These are phyloP conservation scores for Strobilomyces echinocephalus DNA, from an alignment of 768 basidiomycete genomes.

Conservation along the genomic window DNA sequence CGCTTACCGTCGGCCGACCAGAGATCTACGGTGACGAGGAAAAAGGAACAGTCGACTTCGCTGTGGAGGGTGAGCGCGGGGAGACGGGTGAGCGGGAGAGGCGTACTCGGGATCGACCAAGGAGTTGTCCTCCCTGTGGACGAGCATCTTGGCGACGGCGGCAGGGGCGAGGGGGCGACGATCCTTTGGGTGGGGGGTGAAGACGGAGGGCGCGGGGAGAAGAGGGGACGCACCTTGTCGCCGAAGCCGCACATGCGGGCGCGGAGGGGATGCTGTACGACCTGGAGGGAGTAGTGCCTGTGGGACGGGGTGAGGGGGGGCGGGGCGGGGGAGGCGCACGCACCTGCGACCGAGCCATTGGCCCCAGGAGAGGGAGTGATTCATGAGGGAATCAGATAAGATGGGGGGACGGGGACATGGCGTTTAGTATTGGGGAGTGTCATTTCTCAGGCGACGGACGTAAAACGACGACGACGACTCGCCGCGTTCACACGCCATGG, in stretches of 20 bases:
- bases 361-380: conserved; percentile 49
- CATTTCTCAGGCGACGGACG: not conserved
- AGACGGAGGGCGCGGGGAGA: conserved; percentile 7
- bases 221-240: conserved; percentile 64
- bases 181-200: conserved; percentile 51
- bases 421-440: not conserved
- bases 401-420: not conserved
- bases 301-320: not conserved
- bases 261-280: conserved; percentile 83
- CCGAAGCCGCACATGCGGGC: conserved; percentile 97
- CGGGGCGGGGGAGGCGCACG: conserved; percentile 17
- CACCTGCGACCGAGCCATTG: conserved; percentile 64
- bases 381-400: conserved; percentile 13
- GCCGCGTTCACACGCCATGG: conserved; percentile 3
- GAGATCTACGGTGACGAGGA: conserved; percentile 87
- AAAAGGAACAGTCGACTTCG: conserved; percentile 81
- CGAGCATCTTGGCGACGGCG: conserved; percentile 79
- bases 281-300: conserved; percentile 79
- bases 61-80: conserved; percentile 36
- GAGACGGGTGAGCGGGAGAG: not conserved
- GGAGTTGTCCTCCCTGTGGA: conserved; percentile 60
- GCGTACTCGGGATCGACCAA: conserved; percentile 75
- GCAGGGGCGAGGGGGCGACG: conserved; percentile 89
- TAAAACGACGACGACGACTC: not conserved
- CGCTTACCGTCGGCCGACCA: conserved; percentile 80